phyloP scores from a whole-genome alignment of 495 filamentous ascomycete species.

The Neurospora discreta region DNA sequence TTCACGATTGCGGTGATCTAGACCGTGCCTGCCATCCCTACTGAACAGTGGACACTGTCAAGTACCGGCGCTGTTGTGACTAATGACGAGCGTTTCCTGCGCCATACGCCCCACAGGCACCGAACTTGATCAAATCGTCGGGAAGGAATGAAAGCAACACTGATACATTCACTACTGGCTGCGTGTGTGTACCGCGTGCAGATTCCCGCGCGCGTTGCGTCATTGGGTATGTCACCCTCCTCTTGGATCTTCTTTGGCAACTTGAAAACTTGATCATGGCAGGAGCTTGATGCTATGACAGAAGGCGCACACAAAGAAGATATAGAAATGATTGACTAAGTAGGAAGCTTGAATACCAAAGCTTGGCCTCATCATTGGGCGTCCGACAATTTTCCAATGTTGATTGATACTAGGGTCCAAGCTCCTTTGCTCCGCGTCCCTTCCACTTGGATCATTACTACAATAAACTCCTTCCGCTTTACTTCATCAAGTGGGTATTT shows the following conservation, averaged over 20 bases:
- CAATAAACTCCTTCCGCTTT: neutral
- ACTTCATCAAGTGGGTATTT: neutral
- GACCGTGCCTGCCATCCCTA: neutral
- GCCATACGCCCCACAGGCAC: neutral
- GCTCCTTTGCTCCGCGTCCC: neutral
- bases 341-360: neutral
- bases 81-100: neutral
- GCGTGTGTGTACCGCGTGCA: neutral
- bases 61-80: neutral
- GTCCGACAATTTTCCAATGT: neutral
- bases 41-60: neutral
- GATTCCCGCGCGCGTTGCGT: neutral
- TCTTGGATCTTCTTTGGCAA: neutral
- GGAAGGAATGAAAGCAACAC: neutral
- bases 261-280: neutral
- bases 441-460: neutral
- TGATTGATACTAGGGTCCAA: neutral
- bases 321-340: neutral
- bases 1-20: neutral
- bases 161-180: too few relatives aligned
- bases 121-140: neutral
- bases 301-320: neutral
- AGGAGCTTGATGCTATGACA: neutral
- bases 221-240: neutral
- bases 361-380: neutral